phyloP scores from a whole-genome alignment of 305 asterid species.

The Solanum hybrid region DNA sequence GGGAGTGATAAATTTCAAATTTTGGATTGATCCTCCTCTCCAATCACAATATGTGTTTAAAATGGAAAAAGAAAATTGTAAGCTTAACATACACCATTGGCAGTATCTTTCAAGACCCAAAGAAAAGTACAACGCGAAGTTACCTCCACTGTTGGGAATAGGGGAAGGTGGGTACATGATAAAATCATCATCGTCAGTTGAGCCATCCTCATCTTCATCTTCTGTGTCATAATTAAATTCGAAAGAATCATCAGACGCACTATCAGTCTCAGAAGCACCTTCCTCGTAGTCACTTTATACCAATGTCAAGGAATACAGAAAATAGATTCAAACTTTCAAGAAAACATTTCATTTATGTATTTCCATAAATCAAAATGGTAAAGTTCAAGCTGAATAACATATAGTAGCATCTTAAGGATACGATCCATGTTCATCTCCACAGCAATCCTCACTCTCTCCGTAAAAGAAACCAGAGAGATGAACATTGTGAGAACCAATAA shows the following conservation, averaged over 20 bases:
- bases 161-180: conserved; percentile 36
- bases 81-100: background rate
- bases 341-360: background rate
- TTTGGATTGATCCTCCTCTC: background rate
- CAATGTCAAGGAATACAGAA: conserved; percentile 22
- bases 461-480: conserved; percentile 83
- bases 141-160: conserved; percentile 70
- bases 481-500: conserved; percentile 56
- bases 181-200: conserved; percentile 32
- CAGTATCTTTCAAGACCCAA: background rate
- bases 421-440: conserved; percentile 36
- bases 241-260: conserved; percentile 36
- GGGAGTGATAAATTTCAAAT: background rate
- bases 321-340: background rate
- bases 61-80: background rate
- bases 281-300: conserved; percentile 41
- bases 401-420: conserved; percentile 38
- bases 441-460: conserved; percentile 30
- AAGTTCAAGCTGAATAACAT: background rate
- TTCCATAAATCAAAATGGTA: background rate
- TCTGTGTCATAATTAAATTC: conserved; percentile 30
- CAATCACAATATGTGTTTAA: background rate
- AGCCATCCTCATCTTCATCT: conserved; percentile 45
- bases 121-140: background rate
- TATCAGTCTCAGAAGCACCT: conserved; percentile 27